phyloP scores from a whole-genome alignment of 1,284 basidiomycete genomes.

The Cronartium ribicola region DNA sequence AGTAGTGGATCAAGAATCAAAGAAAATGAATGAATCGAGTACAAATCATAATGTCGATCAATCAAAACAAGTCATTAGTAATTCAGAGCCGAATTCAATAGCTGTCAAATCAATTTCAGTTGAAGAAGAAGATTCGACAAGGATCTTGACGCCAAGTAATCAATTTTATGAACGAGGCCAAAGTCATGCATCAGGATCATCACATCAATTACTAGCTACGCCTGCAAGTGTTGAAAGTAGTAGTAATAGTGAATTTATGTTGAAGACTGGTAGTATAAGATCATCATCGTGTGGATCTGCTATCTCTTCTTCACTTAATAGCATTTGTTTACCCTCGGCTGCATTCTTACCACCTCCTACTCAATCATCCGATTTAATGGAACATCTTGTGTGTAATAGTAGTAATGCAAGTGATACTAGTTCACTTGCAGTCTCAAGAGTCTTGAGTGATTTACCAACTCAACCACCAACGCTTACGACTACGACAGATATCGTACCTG shows the following conservation, averaged over 20 bases:
- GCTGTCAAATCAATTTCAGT: too few relatives aligned
- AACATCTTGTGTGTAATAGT: neutral
- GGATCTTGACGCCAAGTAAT: too few relatives aligned
- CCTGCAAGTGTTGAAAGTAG: neutral
- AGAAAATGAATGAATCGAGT: too few relatives aligned
- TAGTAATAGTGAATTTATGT: neutral
- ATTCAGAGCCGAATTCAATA: too few relatives aligned
- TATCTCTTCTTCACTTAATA: conserved; percentile 23
- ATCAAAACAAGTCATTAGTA: too few relatives aligned
- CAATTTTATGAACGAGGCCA: too few relatives aligned
- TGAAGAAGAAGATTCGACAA: too few relatives aligned
- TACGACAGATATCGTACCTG: neutral
- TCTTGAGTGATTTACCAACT: conserved; percentile 1
- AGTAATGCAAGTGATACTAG: conserved; percentile 3
- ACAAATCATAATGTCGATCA: too few relatives aligned
- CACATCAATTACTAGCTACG: neutral
- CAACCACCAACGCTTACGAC: neutral
- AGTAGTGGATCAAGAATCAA: too few relatives aligned
- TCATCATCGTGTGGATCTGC: conserved; percentile 28
- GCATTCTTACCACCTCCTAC: neutral
- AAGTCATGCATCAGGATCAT: too few relatives aligned
- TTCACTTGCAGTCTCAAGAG: conserved; percentile 5
- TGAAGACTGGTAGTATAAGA: conserved; percentile 44
- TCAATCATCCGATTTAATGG: neutral
- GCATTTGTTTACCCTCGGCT: neutral